Evolutionary conservation across 2,329 filamentous ascomycete genomes (phyloP).

Genomic region (Paramyrothecium roridum): DNA sequence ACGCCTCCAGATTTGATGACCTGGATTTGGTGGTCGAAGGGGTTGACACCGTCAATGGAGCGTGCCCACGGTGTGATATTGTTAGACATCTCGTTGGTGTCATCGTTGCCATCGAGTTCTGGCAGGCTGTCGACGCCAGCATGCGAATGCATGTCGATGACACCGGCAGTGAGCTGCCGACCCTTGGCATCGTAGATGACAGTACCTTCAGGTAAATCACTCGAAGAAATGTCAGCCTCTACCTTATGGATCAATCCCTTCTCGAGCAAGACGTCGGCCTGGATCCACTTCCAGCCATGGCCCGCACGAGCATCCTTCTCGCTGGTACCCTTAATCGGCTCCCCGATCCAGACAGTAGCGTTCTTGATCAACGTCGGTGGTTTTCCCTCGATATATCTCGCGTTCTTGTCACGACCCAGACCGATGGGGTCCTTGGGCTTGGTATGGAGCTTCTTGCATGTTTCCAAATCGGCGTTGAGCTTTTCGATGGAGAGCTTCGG

Average conservation of each 20-base stretch:
- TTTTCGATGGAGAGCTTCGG: constrained; percentile 46
- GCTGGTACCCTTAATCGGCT: constrained; percentile 48
- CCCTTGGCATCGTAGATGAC: constrained; percentile 57
- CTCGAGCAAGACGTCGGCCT: constrained; percentile 58
- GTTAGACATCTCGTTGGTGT: constrained; percentile 61
- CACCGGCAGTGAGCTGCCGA: constrained; percentile 60
- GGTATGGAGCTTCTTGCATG: constrained; percentile 52
- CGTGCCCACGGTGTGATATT: constrained; percentile 68
- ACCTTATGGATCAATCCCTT: constrained; percentile 59
- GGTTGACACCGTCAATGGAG: constrained; percentile 62
- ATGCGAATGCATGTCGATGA: constrained; percentile 72
- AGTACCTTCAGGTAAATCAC: constrained; percentile 42
- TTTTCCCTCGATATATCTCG: constrained; percentile 56
- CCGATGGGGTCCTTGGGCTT: constrained; percentile 55
- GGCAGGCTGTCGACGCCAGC: constrained; percentile 60
- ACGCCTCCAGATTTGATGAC: constrained; percentile 73
- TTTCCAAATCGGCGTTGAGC: constrained; percentile 50
- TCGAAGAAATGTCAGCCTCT: constrained; percentile 35
- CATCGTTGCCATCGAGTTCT: constrained; percentile 47
- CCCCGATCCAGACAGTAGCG: constrained; percentile 64
- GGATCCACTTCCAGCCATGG: constrained; percentile 58
- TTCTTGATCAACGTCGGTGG: constrained; percentile 63
- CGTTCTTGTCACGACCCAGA: constrained; percentile 55
- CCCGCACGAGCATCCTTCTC: constrained; percentile 53
- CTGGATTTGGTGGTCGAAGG: constrained; percentile 61